Evolutionary conservation across 176 grass and related monocot genomes (phyloP), one percentile per base, ranked within the genome.

Genomic region (Poa pratensis): DNA sequence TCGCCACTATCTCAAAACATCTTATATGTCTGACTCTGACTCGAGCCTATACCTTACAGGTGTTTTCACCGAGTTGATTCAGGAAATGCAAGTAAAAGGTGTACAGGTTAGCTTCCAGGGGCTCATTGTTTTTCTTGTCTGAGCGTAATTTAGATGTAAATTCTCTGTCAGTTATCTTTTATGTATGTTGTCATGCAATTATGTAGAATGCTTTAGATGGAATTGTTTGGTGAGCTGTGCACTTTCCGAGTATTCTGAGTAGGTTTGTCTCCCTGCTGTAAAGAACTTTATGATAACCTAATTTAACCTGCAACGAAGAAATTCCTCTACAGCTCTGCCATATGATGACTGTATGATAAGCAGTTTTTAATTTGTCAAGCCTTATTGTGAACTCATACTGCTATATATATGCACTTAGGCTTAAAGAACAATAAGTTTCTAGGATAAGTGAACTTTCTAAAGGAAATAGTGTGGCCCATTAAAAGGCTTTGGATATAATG

Each of bases 21-120:
- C 9, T 1, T 11, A 32, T 73, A 59, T 61, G 18, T 58, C 71
- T 85, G 28, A 30, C 37, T 58, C 71, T 85, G 28, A 30, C 37
- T 83, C 64, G 86, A 79, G 69, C 5, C 30, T 70, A 19, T 84
- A 48, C 54, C 23, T 76, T 73, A 18, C 77, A 96, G 94, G 94
- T 92, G 91, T 99, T 84, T 99, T 99, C 84, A 99, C 96, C 18
- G 96, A 99, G 84, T 78, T 99, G 79, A 99, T 99, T 79, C 93
- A 99, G 81, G 91, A 96, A 77, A 99, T 99, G 93, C 93, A 96
- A 90, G 96, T 96, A 69, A 99, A 96, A 85, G 93, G 96, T 13
- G 93, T 96, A 79, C 96, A 99, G 85, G 96, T 92, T 92, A 92
- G 88, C 43, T 45, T 46, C 66, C 65, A 30, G 20, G 16, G 45